Evolutionary conservation across 2,329 filamentous ascomycete species (phyloP).

Genomic region (Aspergillus quadrilineatus): DNA sequence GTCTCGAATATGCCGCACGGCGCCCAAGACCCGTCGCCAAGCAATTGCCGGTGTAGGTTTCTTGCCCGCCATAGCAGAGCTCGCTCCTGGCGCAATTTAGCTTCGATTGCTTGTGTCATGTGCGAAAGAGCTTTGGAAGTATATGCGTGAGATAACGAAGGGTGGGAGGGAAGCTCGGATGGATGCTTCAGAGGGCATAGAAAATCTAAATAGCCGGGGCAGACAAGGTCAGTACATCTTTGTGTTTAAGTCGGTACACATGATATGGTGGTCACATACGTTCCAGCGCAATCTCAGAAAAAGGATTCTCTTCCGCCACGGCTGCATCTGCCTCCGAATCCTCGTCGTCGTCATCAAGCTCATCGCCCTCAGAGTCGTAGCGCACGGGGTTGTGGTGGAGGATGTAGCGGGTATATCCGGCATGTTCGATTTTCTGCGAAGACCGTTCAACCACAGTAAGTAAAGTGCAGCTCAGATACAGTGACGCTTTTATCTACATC

Average conservation of each 20-base stretch:
- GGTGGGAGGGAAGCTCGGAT: conserved; percentile 59
- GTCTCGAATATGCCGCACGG: conserved; percentile 56
- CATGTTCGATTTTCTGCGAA: conserved; percentile 58
- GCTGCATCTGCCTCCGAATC: conserved; percentile 58
- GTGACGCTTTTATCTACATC: neutral
- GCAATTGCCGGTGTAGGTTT: conserved; percentile 56
- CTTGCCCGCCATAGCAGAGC: conserved; percentile 58
- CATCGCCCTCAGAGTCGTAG: conserved; percentile 64
- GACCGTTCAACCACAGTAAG: neutral
- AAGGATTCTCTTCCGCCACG: conserved; percentile 62
- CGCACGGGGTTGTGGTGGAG: conserved; percentile 59
- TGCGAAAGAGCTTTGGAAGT: conserved; percentile 58
- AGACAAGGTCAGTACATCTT: conserved; percentile 11
- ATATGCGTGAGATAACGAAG: conserved; percentile 59
- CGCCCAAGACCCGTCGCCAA: conserved; percentile 61
- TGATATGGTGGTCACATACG: conserved; percentile 39
- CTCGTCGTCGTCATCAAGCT: conserved; percentile 58
- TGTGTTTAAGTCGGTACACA: neutral
- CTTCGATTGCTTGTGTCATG: conserved; percentile 56
- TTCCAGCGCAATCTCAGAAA: conserved; percentile 58
- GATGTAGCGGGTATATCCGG: conserved; percentile 61
- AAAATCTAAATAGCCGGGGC: conserved; percentile 45
- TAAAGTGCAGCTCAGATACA: neutral
- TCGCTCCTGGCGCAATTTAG: conserved; percentile 59
- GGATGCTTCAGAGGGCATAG: conserved; percentile 63